phyloP scores from a whole-genome alignment of 306 rosid genomes.

The Trifolium subterraneum region DNA sequence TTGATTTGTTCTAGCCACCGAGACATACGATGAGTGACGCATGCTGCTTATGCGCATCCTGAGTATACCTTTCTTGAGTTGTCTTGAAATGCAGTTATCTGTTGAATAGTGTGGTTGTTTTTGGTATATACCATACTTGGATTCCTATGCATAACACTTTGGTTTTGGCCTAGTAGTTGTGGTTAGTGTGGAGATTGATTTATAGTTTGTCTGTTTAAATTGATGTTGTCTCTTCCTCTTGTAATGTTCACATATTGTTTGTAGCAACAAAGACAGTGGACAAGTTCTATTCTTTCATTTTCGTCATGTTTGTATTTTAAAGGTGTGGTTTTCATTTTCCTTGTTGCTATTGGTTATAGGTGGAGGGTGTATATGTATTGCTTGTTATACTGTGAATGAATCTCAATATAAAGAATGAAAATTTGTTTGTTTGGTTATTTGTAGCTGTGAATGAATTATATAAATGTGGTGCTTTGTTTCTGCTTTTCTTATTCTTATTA shows the following conservation, averaged over 20 bases:
- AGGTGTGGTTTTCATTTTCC: conserved; percentile 36
- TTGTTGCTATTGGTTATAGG: conserved; percentile 49
- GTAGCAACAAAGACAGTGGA: conserved; percentile 56
- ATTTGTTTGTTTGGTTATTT: conserved; percentile 63
- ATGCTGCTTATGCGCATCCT: conserved; percentile 49
- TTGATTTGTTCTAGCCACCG: conserved; percentile 73
- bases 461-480: not conserved
- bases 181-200: conserved; percentile 75
- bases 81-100: conserved; percentile 51
- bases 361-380: conserved; percentile 74
- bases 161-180: conserved; percentile 54
- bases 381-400: conserved; percentile 57
- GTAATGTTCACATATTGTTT: conserved; percentile 58
- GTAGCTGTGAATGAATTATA: conserved; percentile 17
- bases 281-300: conserved; percentile 72
- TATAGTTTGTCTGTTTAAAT: conserved; percentile 45
- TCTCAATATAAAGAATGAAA: conserved; percentile 61
- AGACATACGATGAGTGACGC: conserved; percentile 35
- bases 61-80: conserved; percentile 47
- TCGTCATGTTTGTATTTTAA: conserved; percentile 59
- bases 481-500: not conserved
- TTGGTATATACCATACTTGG: conserved; percentile 54
- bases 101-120: conserved; percentile 63
- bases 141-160: conserved; percentile 54
- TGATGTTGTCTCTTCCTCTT: conserved; percentile 60